Percentiles rank a stretch among this genome's conserved stretches.
Evolutionary conservation across 2,329 filamentous ascomycete species (phyloP).

Genomic region (Cytospora mali): DNA sequence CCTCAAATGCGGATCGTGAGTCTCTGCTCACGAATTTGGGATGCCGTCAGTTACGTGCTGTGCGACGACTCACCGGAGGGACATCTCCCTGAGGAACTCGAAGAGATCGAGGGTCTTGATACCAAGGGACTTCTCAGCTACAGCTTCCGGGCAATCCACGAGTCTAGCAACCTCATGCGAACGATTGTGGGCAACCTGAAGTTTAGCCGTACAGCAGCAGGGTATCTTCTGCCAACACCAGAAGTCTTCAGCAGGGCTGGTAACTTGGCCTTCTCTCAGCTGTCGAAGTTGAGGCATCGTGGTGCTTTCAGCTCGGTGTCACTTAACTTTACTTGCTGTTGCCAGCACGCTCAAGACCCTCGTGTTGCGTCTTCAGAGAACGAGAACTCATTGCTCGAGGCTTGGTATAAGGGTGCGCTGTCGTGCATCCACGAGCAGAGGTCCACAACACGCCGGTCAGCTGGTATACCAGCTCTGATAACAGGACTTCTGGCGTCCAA

Average conservation of each 20-base stretch:
- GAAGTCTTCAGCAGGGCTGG: conserved; percentile 69
- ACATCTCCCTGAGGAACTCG: conserved; percentile 75
- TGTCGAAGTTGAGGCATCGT: conserved; percentile 81
- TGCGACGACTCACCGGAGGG: conserved; percentile 96
- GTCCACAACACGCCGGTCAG: conserved; percentile 86
- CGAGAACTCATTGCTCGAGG: conserved; percentile 54
- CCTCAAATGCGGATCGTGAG: conserved; percentile 60
- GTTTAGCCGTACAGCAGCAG: conserved; percentile 45
- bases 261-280: conserved; percentile 75
- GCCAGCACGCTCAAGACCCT: conserved; percentile 60
- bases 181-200: conserved; percentile 59
- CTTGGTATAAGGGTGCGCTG: conserved; percentile 75
- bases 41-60: conserved; percentile 71
- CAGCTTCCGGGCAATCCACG: conserved; percentile 92
- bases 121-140: conserved; percentile 93
- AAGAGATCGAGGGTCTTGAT: conserved; percentile 69
- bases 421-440: conserved; percentile 73
- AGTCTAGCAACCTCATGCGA: conserved; percentile 79
- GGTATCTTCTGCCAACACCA: conserved; percentile 50
- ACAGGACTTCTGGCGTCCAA: conserved; percentile 77
- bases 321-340: conserved; percentile 82
- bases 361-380: conserved; percentile 37
- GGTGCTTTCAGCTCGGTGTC: conserved; percentile 94
- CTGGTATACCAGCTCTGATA: conserved; percentile 86
- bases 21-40: conserved; percentile 74